Conservation (phyloP, 192 early-diverging fungal genomes). For the Rhizophlyctis rosea region DNA sequence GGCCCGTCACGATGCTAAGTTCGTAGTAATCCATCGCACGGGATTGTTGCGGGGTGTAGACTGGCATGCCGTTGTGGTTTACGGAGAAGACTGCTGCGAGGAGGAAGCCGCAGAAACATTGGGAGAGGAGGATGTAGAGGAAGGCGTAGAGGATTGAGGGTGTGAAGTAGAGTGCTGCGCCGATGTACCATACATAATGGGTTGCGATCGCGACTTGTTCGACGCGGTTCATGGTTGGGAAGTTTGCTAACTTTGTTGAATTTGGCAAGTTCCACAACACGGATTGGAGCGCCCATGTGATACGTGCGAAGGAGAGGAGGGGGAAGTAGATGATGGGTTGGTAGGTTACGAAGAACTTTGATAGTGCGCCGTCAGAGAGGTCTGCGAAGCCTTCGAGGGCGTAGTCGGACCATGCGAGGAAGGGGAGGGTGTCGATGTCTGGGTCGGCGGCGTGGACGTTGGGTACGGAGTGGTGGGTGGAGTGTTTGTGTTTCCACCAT, state of each 20-base stretch:
- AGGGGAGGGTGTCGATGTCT: conserved; percentile 79
- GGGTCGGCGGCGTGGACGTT: conserved; percentile 80
- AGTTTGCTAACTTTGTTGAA: conserved; percentile 39
- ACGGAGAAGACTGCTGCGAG: conserved; percentile 73
- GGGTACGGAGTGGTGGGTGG: conserved; percentile 77
- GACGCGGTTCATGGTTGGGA: conserved; percentile 29
- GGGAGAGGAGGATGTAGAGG: conserved; percentile 60
- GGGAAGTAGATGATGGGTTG: conserved; percentile 64
- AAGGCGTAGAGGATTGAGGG: conserved; percentile 35
- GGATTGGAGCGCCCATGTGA: conserved; percentile 74
- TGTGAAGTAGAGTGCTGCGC: conserved; percentile 42
- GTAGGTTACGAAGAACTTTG: conserved; percentile 63
- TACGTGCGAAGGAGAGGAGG: conserved; percentile 66
- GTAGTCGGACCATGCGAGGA: conserved; percentile 72
- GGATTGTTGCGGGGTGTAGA: conserved; percentile 63
- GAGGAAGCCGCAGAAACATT: conserved; percentile 67
- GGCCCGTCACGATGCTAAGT: conserved; percentile 73
- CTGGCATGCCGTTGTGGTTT: conserved; percentile 86
- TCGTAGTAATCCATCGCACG: conserved; percentile 70
- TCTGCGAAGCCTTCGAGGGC: conserved; percentile 51
- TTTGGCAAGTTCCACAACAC: conserved; percentile 39
- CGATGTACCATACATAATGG: conserved; percentile 71
- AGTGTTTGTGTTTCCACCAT: conserved; percentile 91
- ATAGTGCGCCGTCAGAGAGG: conserved; percentile 42
- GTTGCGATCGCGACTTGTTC: conserved; percentile 55